These are phyloP conservation scores for Phytophthora niederhauseri DNA, from an alignment of 352 stramenopile species.

Conservation along the genomic window DNA sequence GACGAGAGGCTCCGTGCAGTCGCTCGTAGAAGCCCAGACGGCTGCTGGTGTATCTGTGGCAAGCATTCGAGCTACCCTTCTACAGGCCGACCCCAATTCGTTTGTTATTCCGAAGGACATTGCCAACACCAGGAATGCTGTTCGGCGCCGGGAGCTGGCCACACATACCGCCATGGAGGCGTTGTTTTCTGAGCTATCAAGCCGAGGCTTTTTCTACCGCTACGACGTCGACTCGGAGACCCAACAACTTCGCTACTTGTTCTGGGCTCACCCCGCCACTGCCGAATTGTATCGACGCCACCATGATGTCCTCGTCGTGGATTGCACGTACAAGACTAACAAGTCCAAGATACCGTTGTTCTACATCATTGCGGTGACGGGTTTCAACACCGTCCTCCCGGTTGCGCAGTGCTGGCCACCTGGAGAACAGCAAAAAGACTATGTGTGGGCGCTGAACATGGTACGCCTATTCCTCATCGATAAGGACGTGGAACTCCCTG, in stretches of 20 bases:
- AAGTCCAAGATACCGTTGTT: constrained; percentile 20
- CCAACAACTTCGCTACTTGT: constrained; percentile 14
- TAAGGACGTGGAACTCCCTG: neutral
- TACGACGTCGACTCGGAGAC: constrained; percentile 6
- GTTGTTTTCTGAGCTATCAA: constrained; percentile 1
- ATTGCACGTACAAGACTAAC: constrained; percentile 27
- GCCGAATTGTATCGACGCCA: constrained; percentile 6
- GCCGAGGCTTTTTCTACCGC: constrained; percentile 10
- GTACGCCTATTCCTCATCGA: constrained; percentile 9
- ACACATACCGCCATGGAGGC: constrained; percentile 14
- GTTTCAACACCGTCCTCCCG: constrained; percentile 11
- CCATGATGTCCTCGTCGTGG: constrained; percentile 20
- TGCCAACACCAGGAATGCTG: constrained; percentile 13
- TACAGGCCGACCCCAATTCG: constrained; percentile 3
- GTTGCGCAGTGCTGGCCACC: constrained; percentile 7
- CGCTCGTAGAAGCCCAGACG: constrained; percentile 11
- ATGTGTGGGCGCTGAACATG: constrained; percentile 26
- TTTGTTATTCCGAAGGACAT: constrained; percentile 21
- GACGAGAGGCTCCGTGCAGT: neutral
- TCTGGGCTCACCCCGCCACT: constrained; percentile 9
- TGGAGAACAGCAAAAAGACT: constrained; percentile 20
- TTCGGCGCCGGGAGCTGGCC: neutral
- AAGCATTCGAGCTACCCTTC: constrained; percentile 13
- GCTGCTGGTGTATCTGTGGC: constrained; percentile 21
- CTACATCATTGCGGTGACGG: constrained; percentile 17